These are phyloP conservation scores for Cicer yamashitae DNA, from an alignment of 306 rosid species.

Conservation along the genomic window DNA sequence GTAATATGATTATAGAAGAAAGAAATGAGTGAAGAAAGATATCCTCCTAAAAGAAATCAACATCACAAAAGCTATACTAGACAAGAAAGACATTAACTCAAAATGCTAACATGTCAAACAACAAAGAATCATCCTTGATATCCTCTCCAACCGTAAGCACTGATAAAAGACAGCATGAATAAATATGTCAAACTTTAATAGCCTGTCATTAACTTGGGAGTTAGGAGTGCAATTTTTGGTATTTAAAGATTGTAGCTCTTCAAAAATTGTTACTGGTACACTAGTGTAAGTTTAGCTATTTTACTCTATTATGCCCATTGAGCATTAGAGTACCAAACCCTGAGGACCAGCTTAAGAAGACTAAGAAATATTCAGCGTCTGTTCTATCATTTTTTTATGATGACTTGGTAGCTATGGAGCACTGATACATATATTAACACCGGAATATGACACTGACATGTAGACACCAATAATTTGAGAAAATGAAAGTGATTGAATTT, in stretches of 20 bases:
- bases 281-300: neutral
- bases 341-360: neutral
- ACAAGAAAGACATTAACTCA: conserved; percentile 7
- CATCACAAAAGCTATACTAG: neutral
- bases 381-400: neutral
- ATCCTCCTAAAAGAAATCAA: conserved; percentile 13
- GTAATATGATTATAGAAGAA: conserved; percentile 14
- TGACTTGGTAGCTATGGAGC: neutral
- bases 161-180: neutral
- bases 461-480: too few species aligned
- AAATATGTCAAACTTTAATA: conserved; percentile 5
- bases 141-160: neutral
- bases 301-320: conserved; percentile 8
- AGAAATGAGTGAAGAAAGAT: conserved; percentile 18
- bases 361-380: neutral
- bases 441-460: too few species aligned
- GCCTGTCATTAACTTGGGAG: neutral
- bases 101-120: conserved; percentile 7
- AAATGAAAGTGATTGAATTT: too few species aligned
- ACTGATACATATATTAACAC: too few species aligned
- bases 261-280: neutral
- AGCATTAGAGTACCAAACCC: neutral
- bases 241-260: neutral
- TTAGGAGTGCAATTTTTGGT: conserved; percentile 1
- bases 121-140: conserved; percentile 7